Conservation (phyloP, 176 grass and related monocot species). For the Canna indica region DNA sequence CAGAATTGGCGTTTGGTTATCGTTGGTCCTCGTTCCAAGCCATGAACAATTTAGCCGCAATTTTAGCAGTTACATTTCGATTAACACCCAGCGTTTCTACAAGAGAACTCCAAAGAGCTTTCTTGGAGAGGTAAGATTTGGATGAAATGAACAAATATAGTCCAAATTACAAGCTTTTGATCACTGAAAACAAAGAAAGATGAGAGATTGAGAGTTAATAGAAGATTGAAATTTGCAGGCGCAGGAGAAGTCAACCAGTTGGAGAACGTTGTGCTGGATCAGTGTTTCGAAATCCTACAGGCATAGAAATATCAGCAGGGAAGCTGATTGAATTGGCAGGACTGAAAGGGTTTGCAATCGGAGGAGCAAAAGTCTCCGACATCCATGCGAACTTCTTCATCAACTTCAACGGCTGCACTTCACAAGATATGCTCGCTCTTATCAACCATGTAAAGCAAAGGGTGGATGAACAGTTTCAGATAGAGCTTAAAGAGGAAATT, state of each 20-base stretch:
- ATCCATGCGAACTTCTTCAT: slow-evolving; percentile 24
- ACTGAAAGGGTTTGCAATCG: slow-evolving; percentile 9
- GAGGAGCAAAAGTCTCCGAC: slow-evolving; percentile 15
- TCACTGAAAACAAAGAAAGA: no score
- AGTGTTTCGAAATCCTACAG: slow-evolving; percentile 11
- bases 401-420: slow-evolving; percentile 6
- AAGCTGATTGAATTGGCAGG: slow-evolving; percentile 5
- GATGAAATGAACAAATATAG: no score
- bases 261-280: slow-evolving; percentile 15
- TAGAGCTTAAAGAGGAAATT: slow-evolving; percentile 18
- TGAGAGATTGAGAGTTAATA: no score
- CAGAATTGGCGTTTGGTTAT: slow-evolving; percentile 6
- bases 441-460: slow-evolving; percentile 18
- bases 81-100: background rate
- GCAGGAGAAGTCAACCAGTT: slow-evolving; percentile 7
- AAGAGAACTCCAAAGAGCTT: background rate
- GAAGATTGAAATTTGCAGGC: background rate
- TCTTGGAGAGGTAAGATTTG: slow-evolving; percentile 10
- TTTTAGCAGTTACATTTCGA: slow-evolving; percentile 1
- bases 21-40: slow-evolving; percentile 18
- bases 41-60: slow-evolving; percentile 17
- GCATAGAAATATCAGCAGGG: slow-evolving; percentile 1
- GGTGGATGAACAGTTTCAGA: slow-evolving; percentile 4
- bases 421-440: slow-evolving; percentile 4
- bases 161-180: no score